phyloP scores from a whole-genome alignment of 495 filamentous ascomycete genomes.

The Aspergillus cavernicola region DNA sequence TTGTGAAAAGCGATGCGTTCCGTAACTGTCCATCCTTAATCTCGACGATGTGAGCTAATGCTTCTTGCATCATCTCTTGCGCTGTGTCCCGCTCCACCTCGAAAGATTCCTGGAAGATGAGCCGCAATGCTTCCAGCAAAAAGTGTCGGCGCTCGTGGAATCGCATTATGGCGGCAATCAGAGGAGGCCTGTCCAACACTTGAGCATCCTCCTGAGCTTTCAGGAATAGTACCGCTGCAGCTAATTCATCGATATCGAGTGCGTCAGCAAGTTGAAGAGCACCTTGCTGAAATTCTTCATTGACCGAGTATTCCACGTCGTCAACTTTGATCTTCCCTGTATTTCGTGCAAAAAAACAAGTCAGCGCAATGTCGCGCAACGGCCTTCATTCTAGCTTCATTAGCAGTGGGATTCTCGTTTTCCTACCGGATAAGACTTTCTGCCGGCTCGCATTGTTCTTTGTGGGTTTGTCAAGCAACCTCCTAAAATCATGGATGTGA shows the following conservation, averaged over 20 bases:
- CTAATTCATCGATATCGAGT: slow-evolving; percentile 82
- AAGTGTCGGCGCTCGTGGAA: slow-evolving; percentile 80
- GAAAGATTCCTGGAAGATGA: slow-evolving; percentile 63
- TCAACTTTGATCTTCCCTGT: slow-evolving; percentile 67
- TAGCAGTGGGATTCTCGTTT: not conserved
- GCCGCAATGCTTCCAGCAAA: slow-evolving; percentile 75
- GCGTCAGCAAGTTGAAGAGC: slow-evolving; percentile 77
- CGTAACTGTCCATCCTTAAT: slow-evolving; percentile 39
- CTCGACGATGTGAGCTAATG: slow-evolving; percentile 42
- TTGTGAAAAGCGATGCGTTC: slow-evolving; percentile 53
- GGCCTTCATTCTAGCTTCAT: not conserved
- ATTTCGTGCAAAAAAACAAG: slow-evolving; percentile 11
- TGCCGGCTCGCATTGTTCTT: slow-evolving; percentile 67
- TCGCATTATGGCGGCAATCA: slow-evolving; percentile 70
- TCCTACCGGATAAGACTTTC: slow-evolving; percentile 52
- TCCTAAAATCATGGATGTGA: slow-evolving; percentile 67
- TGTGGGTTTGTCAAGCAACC: slow-evolving; percentile 69
- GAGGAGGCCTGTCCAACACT: slow-evolving; percentile 60
- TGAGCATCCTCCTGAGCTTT: slow-evolving; percentile 61
- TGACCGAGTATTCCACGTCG: slow-evolving; percentile 74
- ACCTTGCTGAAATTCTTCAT: slow-evolving; percentile 78
- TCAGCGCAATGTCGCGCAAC: slow-evolving; percentile 27
- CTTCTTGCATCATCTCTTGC: slow-evolving; percentile 38
- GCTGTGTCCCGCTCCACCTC: slow-evolving; percentile 51
- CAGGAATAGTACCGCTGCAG: slow-evolving; percentile 71